Base-by-base conservation (phyloP, 1,284 basidiomycete species). In the Veloporphyrellus conicus region DNA sequence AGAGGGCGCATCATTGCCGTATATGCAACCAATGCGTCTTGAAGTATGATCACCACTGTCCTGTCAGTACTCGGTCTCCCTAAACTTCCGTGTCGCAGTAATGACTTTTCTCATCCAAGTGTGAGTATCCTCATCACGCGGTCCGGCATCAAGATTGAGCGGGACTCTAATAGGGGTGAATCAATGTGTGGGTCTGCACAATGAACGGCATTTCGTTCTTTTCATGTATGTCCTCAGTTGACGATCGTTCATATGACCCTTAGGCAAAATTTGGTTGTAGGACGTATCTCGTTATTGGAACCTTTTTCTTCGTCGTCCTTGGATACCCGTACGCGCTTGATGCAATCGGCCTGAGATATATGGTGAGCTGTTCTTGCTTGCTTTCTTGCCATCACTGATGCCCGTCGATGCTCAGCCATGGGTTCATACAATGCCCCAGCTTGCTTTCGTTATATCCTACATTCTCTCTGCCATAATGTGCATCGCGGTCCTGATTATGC, bases 31-130 rank as follows among this genome's bases (percentile, higher is more conserved):
- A 79, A 44, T 99, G 96, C 66, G 81, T 96, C 19, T 69, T 98
- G 43, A 93, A 96, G 65, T 98, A 89, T 70, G 93, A 96, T 62
- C 93, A 96, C 62, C 93, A 96, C 68, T 93, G 90, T 70, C 90
- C 90, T 63, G 90, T 93, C 62, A 68, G 78, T 77, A 15, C 40
- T 15, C 11, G 39, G 45, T 41, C 12, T 19, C 25, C 33, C 42
- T 41, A 8, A n/a, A n/a, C 34, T 16, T 4, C 35, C 4, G 19
- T 47, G 2, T 39, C n/a, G 12, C 18, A 11, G 7, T 33, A 22
- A 40, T 56, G 33, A 61, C 43, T 5, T 22, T 45, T n/a, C 34
- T 29, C 20, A 4, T 37, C 9, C 28, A n/a, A 66, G 63, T 63
- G 63, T 63, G 33, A 61, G 63, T 53, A 29, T 38, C 16, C 25